A percentile compares a stretch with the other conserved stretches of the same genome.
These are phyloP conservation scores for Thalassiosira exigua DNA, from an alignment of 352 stramenopile species.

Conservation along the genomic window DNA sequence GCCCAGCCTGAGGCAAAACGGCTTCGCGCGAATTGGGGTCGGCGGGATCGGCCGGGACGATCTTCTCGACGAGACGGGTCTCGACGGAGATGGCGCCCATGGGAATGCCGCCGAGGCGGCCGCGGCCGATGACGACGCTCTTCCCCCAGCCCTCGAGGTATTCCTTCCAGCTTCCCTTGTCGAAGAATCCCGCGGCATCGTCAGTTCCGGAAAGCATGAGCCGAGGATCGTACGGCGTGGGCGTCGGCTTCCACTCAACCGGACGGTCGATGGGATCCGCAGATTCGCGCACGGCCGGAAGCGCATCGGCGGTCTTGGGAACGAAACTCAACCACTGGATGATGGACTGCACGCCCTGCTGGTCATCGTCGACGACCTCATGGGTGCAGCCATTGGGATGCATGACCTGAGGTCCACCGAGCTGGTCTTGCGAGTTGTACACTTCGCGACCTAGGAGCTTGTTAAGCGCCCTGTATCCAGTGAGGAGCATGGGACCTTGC, in stretches of 20 bases:
- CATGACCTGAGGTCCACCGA: conserved; percentile 99
- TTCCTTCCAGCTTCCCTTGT: conserved; percentile 97
- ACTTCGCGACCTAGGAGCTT: conserved; percentile 99
- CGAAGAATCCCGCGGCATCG: conserved; percentile 93
- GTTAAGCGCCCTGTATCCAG: conserved; percentile 98
- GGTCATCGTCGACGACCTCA: conserved; percentile 96
- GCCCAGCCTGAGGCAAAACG: conserved; percentile 96
- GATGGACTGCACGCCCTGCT: conserved; percentile 94
- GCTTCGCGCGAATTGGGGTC: conserved; percentile 96
- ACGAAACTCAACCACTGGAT: conserved; percentile 99
- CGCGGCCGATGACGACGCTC: conserved; percentile 97
- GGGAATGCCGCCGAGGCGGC: conserved; percentile 97
- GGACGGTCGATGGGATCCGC: conserved; percentile 87
- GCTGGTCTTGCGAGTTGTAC: conserved; percentile 99
- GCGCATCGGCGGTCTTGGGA: conserved; percentile 88
- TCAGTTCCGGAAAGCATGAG: conserved; percentile 88
- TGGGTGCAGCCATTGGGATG: conserved; percentile 99
- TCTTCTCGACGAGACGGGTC: conserved; percentile 96
- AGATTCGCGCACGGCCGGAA: conserved; percentile 69
- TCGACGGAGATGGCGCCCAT: conserved; percentile 99
- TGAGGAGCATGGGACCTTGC: conserved; percentile 98
- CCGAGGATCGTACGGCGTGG: conserved; percentile 97
- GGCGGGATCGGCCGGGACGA: conserved; percentile 97
- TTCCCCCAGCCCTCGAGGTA: conserved; percentile 98
- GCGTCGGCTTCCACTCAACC: conserved; percentile 94